Percentiles rank a stretch among this genome's conserved stretches.
Evolutionary conservation across 495 filamentous ascomycete species (phyloP).

Genomic region (Cercophora samala): DNA sequence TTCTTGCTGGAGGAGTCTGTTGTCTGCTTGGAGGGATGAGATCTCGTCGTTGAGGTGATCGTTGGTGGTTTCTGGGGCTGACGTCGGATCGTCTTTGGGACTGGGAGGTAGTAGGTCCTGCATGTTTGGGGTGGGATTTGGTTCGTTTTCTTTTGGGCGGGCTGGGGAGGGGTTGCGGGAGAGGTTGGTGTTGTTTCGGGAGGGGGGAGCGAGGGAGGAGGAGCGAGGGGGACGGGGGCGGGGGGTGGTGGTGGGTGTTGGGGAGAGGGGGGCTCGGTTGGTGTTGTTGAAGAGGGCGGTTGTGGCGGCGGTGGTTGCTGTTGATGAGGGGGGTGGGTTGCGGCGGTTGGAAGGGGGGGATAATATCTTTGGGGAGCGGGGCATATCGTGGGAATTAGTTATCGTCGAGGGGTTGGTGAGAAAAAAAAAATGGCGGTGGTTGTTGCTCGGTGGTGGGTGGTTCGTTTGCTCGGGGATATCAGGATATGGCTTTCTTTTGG

Average conservation of each 20-base stretch:
- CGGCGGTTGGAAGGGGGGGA: conserved; percentile 8
- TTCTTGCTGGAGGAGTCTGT: conserved; percentile 28
- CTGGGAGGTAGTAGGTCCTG: background rate
- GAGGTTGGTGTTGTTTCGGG: conserved; percentile 21
- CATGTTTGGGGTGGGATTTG: background rate
- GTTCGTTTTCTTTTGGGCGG: conserved; percentile 19
- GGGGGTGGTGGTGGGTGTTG: conserved; percentile 16
- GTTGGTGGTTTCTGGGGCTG: background rate
- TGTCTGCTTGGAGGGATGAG: conserved; percentile 4
- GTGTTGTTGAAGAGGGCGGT: background rate
- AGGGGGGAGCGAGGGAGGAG: background rate
- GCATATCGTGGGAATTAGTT: background rate
- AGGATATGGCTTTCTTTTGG: background rate
- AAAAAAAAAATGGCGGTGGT: too few relatives aligned
- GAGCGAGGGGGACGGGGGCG: conserved; percentile 3
- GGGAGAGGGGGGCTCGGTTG: conserved; percentile 21
- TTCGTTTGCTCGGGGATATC: background rate
- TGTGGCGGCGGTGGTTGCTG: background rate
- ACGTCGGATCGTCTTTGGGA: background rate
- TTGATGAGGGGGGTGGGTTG: background rate
- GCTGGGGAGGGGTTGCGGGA: conserved; percentile 38
- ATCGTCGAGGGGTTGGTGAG: background rate
- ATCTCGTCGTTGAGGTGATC: background rate
- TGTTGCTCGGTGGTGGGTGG: background rate
- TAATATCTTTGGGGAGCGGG: conserved; percentile 14